Base-by-base conservation (phyloP, 2,329 filamentous ascomycete species). In the Colletotrichum melonis region DNA sequence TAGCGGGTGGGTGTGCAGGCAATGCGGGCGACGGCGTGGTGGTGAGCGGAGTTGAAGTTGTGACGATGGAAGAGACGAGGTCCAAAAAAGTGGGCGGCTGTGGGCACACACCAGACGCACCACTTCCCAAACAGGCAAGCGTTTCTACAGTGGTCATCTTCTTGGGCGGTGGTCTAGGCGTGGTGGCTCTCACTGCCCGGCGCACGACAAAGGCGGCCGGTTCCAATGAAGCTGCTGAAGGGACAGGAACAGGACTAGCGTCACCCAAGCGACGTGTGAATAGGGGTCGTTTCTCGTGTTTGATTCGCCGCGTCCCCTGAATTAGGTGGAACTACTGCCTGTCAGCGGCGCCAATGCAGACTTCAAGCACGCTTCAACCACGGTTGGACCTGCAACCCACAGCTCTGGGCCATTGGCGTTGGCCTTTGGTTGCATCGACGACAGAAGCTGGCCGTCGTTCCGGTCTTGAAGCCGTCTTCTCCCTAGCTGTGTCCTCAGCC, bases 241-340 rank as follows among this genome's bases (percentile, higher is more conserved):
- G 32, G 16, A 56, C 55, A 70, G 67, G 60, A 73, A 70, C 60
- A 70, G 70, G 70, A 22, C 28, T 70, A 73, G 70, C 56, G 56
- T 6, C 26, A 46, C n/a, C 28, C 28, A 46, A 56, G 11, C 68
- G 68, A 55, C 56, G 24, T 26, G 49, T 46, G 28, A 70, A 52
- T 63, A 68, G 57, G 49, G 69, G 69, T 56, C 28, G 12, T 3
- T 14, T 12, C 5, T 9, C 16, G 30, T 32, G 16, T 66, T 42
- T 32, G 14, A 66, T 46, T 70, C 54, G 67, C 38, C 4, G 16
- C 3, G 28, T 42, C 66, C 59, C 70, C 70, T 73, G 70, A 54
- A 60, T 38, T 19, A 14, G 32, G 26, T 1, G 28, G 28, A 16
- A 14, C 57, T 22, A 26, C 57, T 54, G 58, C 49, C 22, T 69